Base-by-base conservation (phyloP, 75 land plant species). In the Sequoia sempervirens region DNA sequence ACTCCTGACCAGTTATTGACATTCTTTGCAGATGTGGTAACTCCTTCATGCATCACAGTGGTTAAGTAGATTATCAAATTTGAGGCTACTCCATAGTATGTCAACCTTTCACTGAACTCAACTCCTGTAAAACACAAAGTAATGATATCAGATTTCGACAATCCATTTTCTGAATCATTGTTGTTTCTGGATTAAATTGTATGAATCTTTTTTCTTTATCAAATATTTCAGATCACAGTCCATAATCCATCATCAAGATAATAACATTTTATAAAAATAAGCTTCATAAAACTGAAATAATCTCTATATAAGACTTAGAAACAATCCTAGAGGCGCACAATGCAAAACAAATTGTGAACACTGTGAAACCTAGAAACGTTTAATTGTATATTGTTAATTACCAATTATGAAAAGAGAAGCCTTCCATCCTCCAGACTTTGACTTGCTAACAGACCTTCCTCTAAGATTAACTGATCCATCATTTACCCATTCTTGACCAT, bases 1-100 rank as follows among this genome's bases (percentile, higher is more conserved):
- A 97, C 92, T 2, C 99, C 99, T 23, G 87, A 20, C 93, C 96
- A 93, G 68, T 92, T 88, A 47, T 94, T 94, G 14, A 96, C 98
- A 52, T 89, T 91, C 72, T 87, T 92, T 0, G 93, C 96, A 3
- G 97, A 92, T 18, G 91, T 86, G 81, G 91, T 83, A 5, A 92
- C 87, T 75, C 88, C 91, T 84, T 92, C 84, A 84, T 94, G 93
- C 73, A 98, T 17, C 45, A 90, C 90, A 43, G 87, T 91, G 12
- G 91, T 86, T 23, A 98, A 88, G 64, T 98, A 98, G 2, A 91
- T 91, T 79, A 96, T 90, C 45, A 98, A 83, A 79, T 94, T 98
- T 26, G 92, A 84, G 54, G 90, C 87, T 17, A 98, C 50, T 17
- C 97, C 96, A 82, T 89, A 89, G 82, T 91, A 92, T 69, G 92